phyloP scores from a whole-genome alignment of 208 protist species.

The Leishmania tarentolae region DNA sequence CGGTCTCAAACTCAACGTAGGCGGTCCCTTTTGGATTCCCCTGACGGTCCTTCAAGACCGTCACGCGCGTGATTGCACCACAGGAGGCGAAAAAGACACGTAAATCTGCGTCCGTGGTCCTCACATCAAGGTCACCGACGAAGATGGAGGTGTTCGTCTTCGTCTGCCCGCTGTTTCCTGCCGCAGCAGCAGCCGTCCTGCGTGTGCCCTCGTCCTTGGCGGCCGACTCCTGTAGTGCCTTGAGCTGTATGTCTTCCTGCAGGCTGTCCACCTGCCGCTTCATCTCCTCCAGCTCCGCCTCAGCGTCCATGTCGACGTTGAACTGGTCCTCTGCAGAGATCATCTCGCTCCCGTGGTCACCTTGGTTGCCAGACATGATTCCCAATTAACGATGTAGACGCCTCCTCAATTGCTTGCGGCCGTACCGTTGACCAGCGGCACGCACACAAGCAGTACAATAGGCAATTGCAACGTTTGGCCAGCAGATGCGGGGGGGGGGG shows the following conservation, averaged over 20 bases:
- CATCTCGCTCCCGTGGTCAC: slow-evolving; percentile 24
- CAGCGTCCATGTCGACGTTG: slow-evolving; percentile 52
- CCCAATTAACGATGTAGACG: neutral
- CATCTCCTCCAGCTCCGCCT: slow-evolving; percentile 83
- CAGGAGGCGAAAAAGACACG: slow-evolving; percentile 91
- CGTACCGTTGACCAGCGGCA: slow-evolving; percentile 5
- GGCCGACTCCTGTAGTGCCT: slow-evolving; percentile 76
- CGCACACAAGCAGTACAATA: slow-evolving; percentile 4
- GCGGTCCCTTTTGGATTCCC: slow-evolving; percentile 92
- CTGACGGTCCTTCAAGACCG: slow-evolving; percentile 91
- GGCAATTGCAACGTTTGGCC: neutral
- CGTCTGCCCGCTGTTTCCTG: slow-evolving; percentile 11
- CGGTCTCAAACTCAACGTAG: slow-evolving; percentile 93
- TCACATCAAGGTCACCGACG: slow-evolving; percentile 90
- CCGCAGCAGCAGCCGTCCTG: slow-evolving; percentile 46
- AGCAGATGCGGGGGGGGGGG: neutral
- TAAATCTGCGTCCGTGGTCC: slow-evolving; percentile 89
- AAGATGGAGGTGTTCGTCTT: slow-evolving; percentile 90
- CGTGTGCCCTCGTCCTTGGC: slow-evolving; percentile 84
- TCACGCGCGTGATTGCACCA: slow-evolving; percentile 90
- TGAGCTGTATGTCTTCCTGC: slow-evolving; percentile 86
- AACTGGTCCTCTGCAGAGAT: slow-evolving; percentile 39
- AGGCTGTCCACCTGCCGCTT: slow-evolving; percentile 80
- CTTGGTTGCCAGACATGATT: slow-evolving; percentile 31
- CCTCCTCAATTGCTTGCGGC: neutral